These are phyloP conservation scores for Annulohypoxylon nitens DNA, from an alignment of 495 filamentous ascomycete species.

Conservation along the genomic window DNA sequence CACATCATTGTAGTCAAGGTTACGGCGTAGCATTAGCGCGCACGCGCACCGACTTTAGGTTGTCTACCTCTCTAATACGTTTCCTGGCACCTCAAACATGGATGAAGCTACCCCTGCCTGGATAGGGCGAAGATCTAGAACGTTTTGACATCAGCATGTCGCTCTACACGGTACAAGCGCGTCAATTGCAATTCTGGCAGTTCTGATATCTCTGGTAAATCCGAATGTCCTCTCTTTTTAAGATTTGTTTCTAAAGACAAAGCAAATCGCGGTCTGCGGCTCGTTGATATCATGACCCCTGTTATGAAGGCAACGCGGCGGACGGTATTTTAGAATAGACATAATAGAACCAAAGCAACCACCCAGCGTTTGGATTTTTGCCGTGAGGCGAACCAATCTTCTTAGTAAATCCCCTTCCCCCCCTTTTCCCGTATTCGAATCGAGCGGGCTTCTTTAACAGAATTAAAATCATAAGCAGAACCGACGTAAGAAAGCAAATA, in stretches of 20 bases:
- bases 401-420: constrained; percentile 26
- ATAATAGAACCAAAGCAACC: constrained; percentile 43
- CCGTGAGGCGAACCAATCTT: constrained; percentile 55
- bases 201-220: constrained; percentile 5
- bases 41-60: neutral
- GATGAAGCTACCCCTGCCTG: constrained; percentile 23
- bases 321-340: constrained; percentile 15
- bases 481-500: constrained; percentile 34
- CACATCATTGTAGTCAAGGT: constrained; percentile 1
- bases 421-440: constrained; percentile 37
- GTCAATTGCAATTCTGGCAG: constrained; percentile 14
- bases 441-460: constrained; percentile 33
- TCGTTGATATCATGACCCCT: constrained; percentile 17
- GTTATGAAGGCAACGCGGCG: constrained; percentile 23
- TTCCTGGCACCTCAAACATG: constrained; percentile 2
- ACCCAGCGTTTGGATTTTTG: constrained; percentile 42
- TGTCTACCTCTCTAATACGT: constrained; percentile 1
- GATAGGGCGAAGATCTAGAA: constrained; percentile 13
- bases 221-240: neutral
- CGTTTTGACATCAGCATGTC: neutral
- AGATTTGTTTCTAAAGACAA: constrained; percentile 25
- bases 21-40: constrained; percentile 14
- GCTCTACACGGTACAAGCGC: constrained; percentile 15
- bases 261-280: neutral
- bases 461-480: constrained; percentile 43